Evolutionary conservation across 2,329 filamentous ascomycete species (phyloP), one percentile per base, ranked within the genome.

Genomic region (Ramularia endophylla): DNA sequence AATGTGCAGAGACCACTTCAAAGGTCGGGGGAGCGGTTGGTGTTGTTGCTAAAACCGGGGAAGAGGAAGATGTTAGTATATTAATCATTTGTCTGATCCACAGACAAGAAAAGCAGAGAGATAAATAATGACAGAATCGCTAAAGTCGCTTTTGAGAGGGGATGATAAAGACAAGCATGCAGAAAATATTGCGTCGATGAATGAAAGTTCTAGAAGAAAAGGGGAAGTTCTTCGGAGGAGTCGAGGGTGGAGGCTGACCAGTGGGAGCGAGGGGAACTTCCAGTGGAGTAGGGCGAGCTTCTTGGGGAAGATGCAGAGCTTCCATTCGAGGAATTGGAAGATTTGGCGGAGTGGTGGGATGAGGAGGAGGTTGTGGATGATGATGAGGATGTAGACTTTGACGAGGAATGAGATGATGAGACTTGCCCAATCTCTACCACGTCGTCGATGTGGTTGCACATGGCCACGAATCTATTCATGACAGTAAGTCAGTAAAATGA

Each of bases 361-460:
- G n/a, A n/a, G n/a, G n/a, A n/a, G 29, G 29, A 6, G 29, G n/a
- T 36, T 27, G 35, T 30, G 39, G 16, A 13, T 28, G 20, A 32
- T 19, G 25, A 32, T 32, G 37, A 19, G 27, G 20, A 35, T 16
- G 15, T 33, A 19, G n/a, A 40, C 16, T 16, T 39, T 38, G 25
- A 30, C 11, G 30, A 40, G 15, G 27, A 15, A 48, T 43, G 49
- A 53, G 46, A 53, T 48, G 46, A 45, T 36, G 46, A 69, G 63
- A 74, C 77, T 65, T 81, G 84, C 78, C 78, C 83, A 68, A 87
- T 81, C 65, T 92, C 87, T 70, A 87, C 83, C 70, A 95, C 81
- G 69, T 95, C 89, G 77, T 95, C 89, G 62, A 95, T 84, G 73
- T 95, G 89, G 72, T 95, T 95, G 76, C 87, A 94, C 83, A 95